phyloP scores from a whole-genome alignment of 1,139 yeast genomes.

The Lodderomyces theae region DNA sequence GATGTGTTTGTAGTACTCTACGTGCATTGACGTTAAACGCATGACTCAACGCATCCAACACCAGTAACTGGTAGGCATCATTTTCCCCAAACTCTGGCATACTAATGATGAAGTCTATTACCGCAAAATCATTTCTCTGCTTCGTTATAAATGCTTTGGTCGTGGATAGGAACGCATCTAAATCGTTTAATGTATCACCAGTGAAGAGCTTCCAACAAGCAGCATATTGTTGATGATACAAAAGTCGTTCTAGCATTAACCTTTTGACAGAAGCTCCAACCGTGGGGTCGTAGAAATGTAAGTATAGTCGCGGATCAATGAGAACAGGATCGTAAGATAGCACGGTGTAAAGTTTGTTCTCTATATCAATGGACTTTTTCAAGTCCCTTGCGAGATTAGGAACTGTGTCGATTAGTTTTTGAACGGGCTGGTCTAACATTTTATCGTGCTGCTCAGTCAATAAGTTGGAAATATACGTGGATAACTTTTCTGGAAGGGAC shows the following conservation, averaged over 20 bases:
- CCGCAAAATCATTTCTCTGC: conserved; percentile 9
- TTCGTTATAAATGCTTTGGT: conserved; percentile 1
- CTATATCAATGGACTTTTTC: conserved; percentile 23
- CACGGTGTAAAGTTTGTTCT: conserved; percentile 28
- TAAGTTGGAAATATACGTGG: conserved; percentile 9
- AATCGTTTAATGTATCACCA: conserved; percentile 32
- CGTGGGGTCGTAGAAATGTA: conserved; percentile 19
- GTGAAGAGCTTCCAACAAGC: conserved; percentile 31
- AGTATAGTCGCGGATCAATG: conserved; percentile 30
- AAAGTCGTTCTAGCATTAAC: conserved; percentile 26
- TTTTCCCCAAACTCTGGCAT: conserved; percentile 10
- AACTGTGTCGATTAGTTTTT: conserved; percentile 14
- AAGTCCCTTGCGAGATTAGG: conserved; percentile 16
- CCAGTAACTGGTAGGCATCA: conserved; percentile 6
- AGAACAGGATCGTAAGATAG: conserved; percentile 33
- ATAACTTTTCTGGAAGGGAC: conserved; percentile 9
- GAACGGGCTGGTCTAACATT: conserved; percentile 6
- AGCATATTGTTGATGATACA: conserved; percentile 31
- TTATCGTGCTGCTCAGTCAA: conserved; percentile 8
- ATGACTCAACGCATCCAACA: conserved; percentile 9
- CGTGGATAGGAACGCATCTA: conserved; percentile 35
- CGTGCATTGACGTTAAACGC: conserved; percentile 2
- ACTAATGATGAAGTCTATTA: conserved; percentile 12
- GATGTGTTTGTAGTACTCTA: conserved; percentile 3
- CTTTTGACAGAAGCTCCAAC: conserved; percentile 22